Percentiles rank a stretch among this genome's conserved stretches.
Conservation (phyloP, 345 rosid genomes). For the Moricandia arvensis region DNA sequence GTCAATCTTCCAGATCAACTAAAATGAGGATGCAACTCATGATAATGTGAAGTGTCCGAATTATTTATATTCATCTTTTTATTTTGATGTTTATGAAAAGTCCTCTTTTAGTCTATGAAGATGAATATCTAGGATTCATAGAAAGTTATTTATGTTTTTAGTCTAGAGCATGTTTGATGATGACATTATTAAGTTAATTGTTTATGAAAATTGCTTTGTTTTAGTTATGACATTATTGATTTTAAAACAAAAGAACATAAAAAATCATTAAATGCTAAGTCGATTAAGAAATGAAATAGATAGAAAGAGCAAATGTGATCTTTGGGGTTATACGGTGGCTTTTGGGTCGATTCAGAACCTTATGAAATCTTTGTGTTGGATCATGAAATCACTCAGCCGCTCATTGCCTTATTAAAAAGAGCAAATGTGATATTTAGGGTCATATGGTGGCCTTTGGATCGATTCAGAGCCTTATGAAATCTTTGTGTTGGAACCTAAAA, state of each 20-base stretch:
- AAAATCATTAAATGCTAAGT: too few relatives aligned
- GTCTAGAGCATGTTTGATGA: not conserved
- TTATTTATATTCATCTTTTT: not conserved
- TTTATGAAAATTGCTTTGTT: not conserved
- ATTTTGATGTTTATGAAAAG: not conserved
- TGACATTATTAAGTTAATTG: not conserved
- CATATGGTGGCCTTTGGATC: too few relatives aligned
- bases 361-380: too few relatives aligned
- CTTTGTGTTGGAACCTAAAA: too few relatives aligned
- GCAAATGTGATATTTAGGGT: too few relatives aligned
- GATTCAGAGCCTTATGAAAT: not conserved
- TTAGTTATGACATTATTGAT: not conserved
- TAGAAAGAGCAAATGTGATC: too few relatives aligned
- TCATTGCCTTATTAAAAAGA: too few relatives aligned
- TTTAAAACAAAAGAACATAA: too few relatives aligned
- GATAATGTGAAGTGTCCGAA: not conserved
- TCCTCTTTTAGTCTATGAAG: not conserved
- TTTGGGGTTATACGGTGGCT: not conserved
- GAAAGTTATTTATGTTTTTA: not conserved
- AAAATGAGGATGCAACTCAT: not conserved
- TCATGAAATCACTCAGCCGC: too few relatives aligned
- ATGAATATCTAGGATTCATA: not conserved
- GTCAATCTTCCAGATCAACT: not conserved
- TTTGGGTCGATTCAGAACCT: not conserved
- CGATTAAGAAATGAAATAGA: not conserved